These are phyloP conservation scores for Rhododendron simsii DNA, from an alignment of 148 eudicot species.

Conservation along the genomic window DNA sequence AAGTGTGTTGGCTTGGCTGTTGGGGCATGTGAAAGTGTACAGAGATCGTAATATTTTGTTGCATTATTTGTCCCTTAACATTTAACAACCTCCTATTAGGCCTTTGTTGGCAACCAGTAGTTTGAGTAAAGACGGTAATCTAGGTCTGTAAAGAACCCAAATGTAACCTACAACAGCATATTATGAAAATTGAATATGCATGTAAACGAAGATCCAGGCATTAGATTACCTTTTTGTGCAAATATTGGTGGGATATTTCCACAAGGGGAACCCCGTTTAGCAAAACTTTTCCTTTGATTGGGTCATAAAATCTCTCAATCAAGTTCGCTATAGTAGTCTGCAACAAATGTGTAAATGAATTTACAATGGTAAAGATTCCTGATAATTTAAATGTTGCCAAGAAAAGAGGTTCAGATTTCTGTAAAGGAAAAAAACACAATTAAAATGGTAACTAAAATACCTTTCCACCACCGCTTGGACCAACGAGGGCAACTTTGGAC, in stretches of 20 bases:
- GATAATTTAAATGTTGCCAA: background rate
- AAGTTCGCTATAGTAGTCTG: slow-evolving; percentile 70
- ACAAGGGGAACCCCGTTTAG: slow-evolving; percentile 50
- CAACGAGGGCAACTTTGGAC: slow-evolving; percentile 66
- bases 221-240: slow-evolving; percentile 12
- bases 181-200: background rate
- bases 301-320: slow-evolving; percentile 67
- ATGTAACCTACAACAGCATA: background rate
- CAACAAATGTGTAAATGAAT: background rate
- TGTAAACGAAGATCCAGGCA: background rate
- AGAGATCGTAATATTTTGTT: background rate
- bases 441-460: slow-evolving; percentile 17
- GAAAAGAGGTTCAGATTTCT: background rate
- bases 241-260: slow-evolving; percentile 31
- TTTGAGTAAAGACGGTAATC: background rate
- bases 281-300: slow-evolving; percentile 54
- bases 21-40: background rate
- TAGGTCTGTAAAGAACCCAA: background rate
- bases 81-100: background rate
- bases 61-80: background rate
- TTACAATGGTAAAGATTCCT: slow-evolving; percentile 3
- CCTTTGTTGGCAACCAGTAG: background rate
- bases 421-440: background rate
- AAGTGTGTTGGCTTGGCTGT: background rate
- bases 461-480: slow-evolving; percentile 75